Evolutionary conservation across 139 green algal genomes (phyloP), one percentile per base, ranked within the genome.

Genomic region (Nannochloris sp.): DNA sequence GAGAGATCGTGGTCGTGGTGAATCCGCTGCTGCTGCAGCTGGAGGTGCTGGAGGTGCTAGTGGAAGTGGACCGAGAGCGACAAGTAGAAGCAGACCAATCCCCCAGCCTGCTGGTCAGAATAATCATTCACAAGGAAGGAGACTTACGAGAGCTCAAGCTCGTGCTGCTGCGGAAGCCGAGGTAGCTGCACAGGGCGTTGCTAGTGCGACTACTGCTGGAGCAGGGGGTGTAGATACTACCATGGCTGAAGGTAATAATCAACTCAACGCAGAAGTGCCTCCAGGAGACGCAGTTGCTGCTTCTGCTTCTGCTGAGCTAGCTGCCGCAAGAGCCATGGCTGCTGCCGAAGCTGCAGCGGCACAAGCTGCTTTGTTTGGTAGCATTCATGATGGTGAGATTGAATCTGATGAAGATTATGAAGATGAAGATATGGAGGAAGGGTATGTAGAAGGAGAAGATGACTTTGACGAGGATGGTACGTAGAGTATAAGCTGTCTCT

Each of bases 91-190:
- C 32, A 61, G 37, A 66, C 66, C 76, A 23, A 82, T 82, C 31
- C 80, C 70, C 7, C 37, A 8, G 54, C 7, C 54, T 15, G 9
- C 63, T 6, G n/a, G n/a, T n/a, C n/a, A n/a, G n/a, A n/a, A n/a
- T n/a, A n/a, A n/a, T n/a, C n/a, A n/a, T n/a, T n/a, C n/a, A n/a
- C n/a, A n/a, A n/a, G n/a, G n/a, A n/a, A n/a, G n/a, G n/a, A n/a
- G n/a, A n/a, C 64, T 89, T 72, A 91, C 85, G 15, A 72, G 83
- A 0, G 69, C 82, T 3, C 68, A 82, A 51, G 78, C 75, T 2
- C 45, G 68, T 4, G 54, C 66, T 9, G 73, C 75, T 19, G 78
- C 68, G 4, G 76, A 81, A 46, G 64, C 71, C 6, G 60, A 73
- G 30, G 73, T 78, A 4, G 56, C 60, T 29, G 73, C 57, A 29